Percentiles rank a stretch among this genome's conserved stretches.
Evolutionary conservation across 441 rosid genomes (phyloP).

Genomic region (Sinapis alba): DNA sequence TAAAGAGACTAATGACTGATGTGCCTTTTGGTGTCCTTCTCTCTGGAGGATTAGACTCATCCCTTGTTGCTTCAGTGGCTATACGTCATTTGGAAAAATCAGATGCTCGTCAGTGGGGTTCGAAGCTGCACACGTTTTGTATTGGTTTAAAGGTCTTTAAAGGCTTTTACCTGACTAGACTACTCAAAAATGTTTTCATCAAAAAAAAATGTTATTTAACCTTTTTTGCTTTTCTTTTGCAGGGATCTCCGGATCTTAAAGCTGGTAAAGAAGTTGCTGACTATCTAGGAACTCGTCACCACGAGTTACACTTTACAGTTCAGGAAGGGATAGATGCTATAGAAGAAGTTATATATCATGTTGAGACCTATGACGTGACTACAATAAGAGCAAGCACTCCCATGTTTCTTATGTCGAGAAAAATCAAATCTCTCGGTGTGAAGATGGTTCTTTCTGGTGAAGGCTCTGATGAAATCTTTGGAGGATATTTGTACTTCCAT

Average conservation of each 20-base stretch:
- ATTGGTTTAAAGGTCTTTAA: constrained; percentile 82
- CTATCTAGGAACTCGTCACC: constrained; percentile 92
- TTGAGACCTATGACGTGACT: constrained; percentile 97
- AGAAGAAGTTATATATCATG: constrained; percentile 96
- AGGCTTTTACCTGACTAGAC: constrained; percentile 6
- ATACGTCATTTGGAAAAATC: constrained; percentile 72
- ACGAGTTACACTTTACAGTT: constrained; percentile 93
- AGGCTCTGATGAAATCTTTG: constrained; percentile 98
- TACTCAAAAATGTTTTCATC: not conserved
- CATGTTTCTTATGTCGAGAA: constrained; percentile 98
- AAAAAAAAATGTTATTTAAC: not conserved
- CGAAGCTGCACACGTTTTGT: constrained; percentile 90
- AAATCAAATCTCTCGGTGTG: constrained; percentile 97
- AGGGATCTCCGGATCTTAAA: constrained; percentile 97
- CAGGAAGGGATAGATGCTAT: constrained; percentile 99
- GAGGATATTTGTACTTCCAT: constrained; percentile 98
- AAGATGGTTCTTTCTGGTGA: constrained; percentile 99
- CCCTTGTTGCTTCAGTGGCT: constrained; percentile 97
- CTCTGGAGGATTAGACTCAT: constrained; percentile 99
- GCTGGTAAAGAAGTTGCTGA: constrained; percentile 97
- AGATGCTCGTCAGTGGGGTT: constrained; percentile 93
- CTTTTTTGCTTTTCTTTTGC: constrained; percentile 20
- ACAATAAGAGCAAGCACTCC: constrained; percentile 99
- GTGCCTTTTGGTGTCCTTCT: constrained; percentile 98
- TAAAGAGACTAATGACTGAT: constrained; percentile 97